phyloP scores from a whole-genome alignment of 768 basidiomycete genomes.

The Termitomyces sp. region DNA sequence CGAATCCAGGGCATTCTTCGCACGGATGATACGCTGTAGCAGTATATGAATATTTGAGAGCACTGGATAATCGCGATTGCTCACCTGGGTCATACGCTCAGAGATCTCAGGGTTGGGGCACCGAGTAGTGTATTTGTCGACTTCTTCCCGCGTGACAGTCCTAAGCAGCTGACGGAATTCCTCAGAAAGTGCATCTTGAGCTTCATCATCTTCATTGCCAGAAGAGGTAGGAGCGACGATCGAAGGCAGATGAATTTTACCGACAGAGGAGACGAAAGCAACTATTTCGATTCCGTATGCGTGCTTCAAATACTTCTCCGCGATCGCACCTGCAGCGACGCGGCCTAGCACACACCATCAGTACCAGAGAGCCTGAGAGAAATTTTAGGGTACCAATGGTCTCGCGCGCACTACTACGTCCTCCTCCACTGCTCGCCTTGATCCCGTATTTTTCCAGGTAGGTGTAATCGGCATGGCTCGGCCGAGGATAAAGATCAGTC shows the following conservation, averaged over 20 bases:
- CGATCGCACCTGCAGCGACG: constrained; percentile 97
- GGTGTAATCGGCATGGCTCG: constrained; percentile 96
- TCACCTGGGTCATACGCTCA: constrained; percentile 84
- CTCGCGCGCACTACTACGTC: constrained; percentile 91
- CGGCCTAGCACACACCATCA: constrained; percentile 49
- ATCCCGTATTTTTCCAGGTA: constrained; percentile 97
- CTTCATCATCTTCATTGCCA: constrained; percentile 47
- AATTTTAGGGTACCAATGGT: constrained; percentile 67
- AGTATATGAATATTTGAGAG: background rate
- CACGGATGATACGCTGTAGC: constrained; percentile 82
- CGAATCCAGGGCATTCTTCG: constrained; percentile 87
- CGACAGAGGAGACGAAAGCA: constrained; percentile 95
- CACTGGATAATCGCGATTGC: background rate
- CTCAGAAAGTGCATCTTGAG: constrained; percentile 70
- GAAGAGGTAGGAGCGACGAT: constrained; percentile 35
- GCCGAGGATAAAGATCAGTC: constrained; percentile 95
- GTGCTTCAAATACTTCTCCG: constrained; percentile 87
- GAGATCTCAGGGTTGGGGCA: constrained; percentile 91
- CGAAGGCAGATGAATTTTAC: constrained; percentile 81
- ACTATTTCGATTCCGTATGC: constrained; percentile 92
- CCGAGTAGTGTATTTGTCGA: constrained; percentile 82
- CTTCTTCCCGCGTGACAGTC: constrained; percentile 78
- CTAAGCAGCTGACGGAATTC: constrained; percentile 80
- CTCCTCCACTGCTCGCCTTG: constrained; percentile 96
- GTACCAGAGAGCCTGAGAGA: background rate